Conservation (phyloP, 1,139 yeast genomes). For the Nematodospora anomalae region DNA sequence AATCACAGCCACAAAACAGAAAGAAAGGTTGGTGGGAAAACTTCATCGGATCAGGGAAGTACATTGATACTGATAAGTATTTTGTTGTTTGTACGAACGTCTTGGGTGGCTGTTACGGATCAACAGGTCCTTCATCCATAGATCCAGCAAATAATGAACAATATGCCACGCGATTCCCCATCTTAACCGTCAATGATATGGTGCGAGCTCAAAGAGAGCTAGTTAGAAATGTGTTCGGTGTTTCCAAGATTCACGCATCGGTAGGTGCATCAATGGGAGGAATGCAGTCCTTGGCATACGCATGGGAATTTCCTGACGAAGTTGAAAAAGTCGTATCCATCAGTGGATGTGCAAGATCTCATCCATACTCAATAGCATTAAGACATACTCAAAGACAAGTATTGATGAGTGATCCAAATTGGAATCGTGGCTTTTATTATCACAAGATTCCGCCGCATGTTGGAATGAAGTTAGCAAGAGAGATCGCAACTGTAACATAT, state of each 20-base stretch:
- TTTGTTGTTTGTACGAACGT: slow-evolving; percentile 88
- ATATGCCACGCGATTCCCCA: slow-evolving; percentile 88
- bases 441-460: slow-evolving; percentile 81
- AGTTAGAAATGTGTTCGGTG: slow-evolving; percentile 60
- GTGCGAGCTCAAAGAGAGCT: slow-evolving; percentile 81
- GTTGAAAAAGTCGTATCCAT: slow-evolving; percentile 74
- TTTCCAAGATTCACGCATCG: slow-evolving; percentile 66
- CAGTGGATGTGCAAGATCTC: slow-evolving; percentile 91
- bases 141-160: slow-evolving; percentile 68
- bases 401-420: slow-evolving; percentile 89
- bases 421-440: slow-evolving; percentile 91
- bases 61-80: slow-evolving; percentile 77
- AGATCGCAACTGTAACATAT: slow-evolving; percentile 90
- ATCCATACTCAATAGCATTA: slow-evolving; percentile 91
- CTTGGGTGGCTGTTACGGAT: slow-evolving; percentile 91
- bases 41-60: slow-evolving; percentile 82
- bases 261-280: slow-evolving; percentile 98
- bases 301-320: slow-evolving; percentile 75
- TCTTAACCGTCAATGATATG: slow-evolving; percentile 85
- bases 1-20: slow-evolving; percentile 67
- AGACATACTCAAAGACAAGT: slow-evolving; percentile 93
- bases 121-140: slow-evolving; percentile 85
- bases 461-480: slow-evolving; percentile 93
- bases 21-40: slow-evolving; percentile 96
- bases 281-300: slow-evolving; percentile 90